Percentiles rank a stretch among this genome's conserved stretches.
phyloP scores from a whole-genome alignment of 2,329 filamentous ascomycete genomes.

The Ploettnerulaceae sp. region DNA sequence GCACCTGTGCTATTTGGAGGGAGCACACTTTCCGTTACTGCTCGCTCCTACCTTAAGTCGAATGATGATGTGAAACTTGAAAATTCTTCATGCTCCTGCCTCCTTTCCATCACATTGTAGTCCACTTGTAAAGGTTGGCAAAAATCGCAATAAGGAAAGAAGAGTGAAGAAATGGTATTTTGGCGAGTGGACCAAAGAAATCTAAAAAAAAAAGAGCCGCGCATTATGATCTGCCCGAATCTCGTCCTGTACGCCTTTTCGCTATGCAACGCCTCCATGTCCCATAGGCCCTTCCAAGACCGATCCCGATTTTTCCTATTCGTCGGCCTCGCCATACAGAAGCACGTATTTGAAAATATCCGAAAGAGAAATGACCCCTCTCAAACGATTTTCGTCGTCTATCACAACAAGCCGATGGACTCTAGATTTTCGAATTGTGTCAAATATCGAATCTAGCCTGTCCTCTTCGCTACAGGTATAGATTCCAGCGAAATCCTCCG shows the following conservation, averaged over 20 bases:
- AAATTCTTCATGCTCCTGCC: not conserved
- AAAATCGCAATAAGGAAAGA: not conserved
- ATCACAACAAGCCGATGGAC: slow-evolving; percentile 92
- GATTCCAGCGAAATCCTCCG: slow-evolving; percentile 90
- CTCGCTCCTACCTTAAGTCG: not conserved
- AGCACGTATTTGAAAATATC: slow-evolving; percentile 96
- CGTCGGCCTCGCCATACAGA: slow-evolving; percentile 47
- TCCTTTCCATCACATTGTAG: slow-evolving; percentile 1
- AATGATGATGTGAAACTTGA: slow-evolving; percentile 6
- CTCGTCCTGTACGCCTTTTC: slow-evolving; percentile 31
- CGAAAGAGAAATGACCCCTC: slow-evolving; percentile 86
- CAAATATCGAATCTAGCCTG: slow-evolving; percentile 90
- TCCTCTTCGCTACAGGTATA: slow-evolving; percentile 93
- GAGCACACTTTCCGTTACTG: not conserved
- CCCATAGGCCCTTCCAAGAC: slow-evolving; percentile 20
- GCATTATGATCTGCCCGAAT: slow-evolving; percentile 24
- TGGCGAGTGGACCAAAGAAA: slow-evolving; percentile 24
- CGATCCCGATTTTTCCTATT: slow-evolving; percentile 21
- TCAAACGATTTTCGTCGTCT: slow-evolving; percentile 80
- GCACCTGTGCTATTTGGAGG: slow-evolving; percentile 1
- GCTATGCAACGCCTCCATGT: slow-evolving; percentile 35
- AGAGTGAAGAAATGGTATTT: slow-evolving; percentile 16
- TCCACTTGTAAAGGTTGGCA: not conserved
- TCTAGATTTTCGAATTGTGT: slow-evolving; percentile 90
- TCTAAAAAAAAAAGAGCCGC: slow-evolving; percentile 28